Evolutionary conservation across 2,329 filamentous ascomycete species (phyloP), one percentile per base, ranked within the genome.

Genomic region (Ophiostoma pallidulum): DNA sequence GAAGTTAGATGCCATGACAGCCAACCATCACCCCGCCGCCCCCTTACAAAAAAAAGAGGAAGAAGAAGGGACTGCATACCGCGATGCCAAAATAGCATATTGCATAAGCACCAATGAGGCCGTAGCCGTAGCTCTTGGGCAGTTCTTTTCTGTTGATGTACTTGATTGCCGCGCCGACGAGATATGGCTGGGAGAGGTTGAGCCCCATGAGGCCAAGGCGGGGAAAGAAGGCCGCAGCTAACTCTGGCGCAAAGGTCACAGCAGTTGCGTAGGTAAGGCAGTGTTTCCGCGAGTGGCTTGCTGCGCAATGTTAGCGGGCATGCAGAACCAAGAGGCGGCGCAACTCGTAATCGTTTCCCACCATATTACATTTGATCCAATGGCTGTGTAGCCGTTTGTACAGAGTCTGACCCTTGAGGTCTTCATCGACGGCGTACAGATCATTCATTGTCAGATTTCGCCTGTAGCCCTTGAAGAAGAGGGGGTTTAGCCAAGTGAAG

Each of bases 401-500:
- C 12, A 48, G 33, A 28, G 19, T 28, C 24, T 51, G 20, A 13
- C 46, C 51, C 20, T 24, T 31, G 13, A 53, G 41, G 4, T 44
- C 49, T 2, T 45, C 16, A 16, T 49, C 49, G 1, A 51, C 46
- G n/a, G 9, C 12, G 24, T 41, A 51, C 9, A 53, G 49, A 16
- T 53, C 53, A 4, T 49, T 35, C 43, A 74, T 59, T 1, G 58
- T 54, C 9, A 77, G 53, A 3, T 64, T 53, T 4, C 64, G 70
- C 4, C 59, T 65, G 60, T 70, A 78, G 0, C 77, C 76, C 4
- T 63, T 60, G 18, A 65, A 63, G 37, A 80, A 71, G 8, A 80
- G 56, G 2, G 66, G 64, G 48, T 71, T 74, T 46, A 77, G 58
- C 74, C 75, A 78, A 60, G 65, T 70, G 54, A 77, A 78, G 14